These are phyloP conservation scores for Tolypocladium paradoxum DNA, from an alignment of 2,329 filamentous ascomycete species.

Conservation along the genomic window DNA sequence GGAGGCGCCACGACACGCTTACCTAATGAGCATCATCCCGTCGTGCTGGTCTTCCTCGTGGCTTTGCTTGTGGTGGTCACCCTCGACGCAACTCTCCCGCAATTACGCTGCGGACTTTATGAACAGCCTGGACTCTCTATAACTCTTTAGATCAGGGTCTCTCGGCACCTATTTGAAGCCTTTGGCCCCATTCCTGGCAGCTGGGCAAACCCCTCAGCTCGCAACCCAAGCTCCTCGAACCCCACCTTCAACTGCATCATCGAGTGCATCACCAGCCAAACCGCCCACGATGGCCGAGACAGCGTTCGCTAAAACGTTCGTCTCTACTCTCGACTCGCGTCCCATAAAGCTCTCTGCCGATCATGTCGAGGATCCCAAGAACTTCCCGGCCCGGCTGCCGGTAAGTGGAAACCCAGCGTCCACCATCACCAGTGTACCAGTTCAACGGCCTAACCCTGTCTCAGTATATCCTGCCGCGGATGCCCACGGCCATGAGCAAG, in stretches of 20 bases:
- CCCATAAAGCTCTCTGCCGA: slow-evolving; percentile 77
- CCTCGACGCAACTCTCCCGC: background rate
- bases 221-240: background rate
- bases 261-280: background rate
- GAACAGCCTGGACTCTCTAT: background rate
- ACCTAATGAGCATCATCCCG: background rate
- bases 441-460: background rate
- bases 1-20: background rate
- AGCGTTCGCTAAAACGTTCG: slow-evolving; percentile 73
- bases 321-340: slow-evolving; percentile 66
- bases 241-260: background rate
- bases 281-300: slow-evolving; percentile 60
- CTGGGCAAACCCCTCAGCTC: background rate
- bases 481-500: slow-evolving; percentile 46
- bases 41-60: background rate
- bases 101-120: background rate
- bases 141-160: too few species aligned
- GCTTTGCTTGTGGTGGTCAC: background rate
- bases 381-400: slow-evolving; percentile 63
- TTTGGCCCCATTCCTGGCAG: background rate
- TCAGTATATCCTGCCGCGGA: slow-evolving; percentile 63
- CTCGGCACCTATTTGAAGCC: background rate
- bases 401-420: slow-evolving; percentile 35
- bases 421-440: background rate
- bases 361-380: slow-evolving; percentile 77